Base-by-base conservation (phyloP, 768 basidiomycete genomes). In the Gyrodon lividus region DNA sequence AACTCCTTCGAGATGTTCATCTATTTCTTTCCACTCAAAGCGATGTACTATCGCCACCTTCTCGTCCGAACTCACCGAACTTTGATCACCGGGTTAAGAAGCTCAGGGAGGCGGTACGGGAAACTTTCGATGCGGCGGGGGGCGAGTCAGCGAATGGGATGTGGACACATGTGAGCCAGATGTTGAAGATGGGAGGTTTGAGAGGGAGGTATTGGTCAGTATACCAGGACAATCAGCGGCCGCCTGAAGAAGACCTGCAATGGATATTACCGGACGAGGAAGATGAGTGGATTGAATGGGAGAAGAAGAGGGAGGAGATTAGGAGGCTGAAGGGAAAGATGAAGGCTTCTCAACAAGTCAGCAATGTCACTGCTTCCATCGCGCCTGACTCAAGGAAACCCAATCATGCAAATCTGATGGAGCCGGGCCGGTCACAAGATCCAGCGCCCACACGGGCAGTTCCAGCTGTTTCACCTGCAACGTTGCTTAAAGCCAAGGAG, bases 211-310 rank as follows among this genome's bases (percentile, higher is more conserved):
- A 60, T 56, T 55, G 58, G 53, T 70, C 47, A 51, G 65, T 30
- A 56, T 59, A 38, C 49, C 58, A 26, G 54, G 49, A 28, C 63
- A 60, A 58, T 68, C 38, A 50, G 52, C 52, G 33, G 51, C 33
- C 41, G 53, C 57, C 14, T 38, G 67, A 59, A 49, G 69, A 55
- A 56, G 54, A 56, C 20, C 50, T 59, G 19, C 63, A 67, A 30
- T 68, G 67, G 65, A 59, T 72, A 57, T 47, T 81, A 56, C 77
- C 78, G 10, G 70, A 71, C 22, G 76, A 73, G 16, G 81, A 82
- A 59, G 70, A 70, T 40, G 75, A 77, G 31, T 81, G 81, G 79
- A 53, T 68, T 13, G 70, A 71, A 22, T 77, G 73, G 71, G 79
- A 81, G 63, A 66, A 54, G 51, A 64, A 59, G 53, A 62, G 58